Evolutionary conservation across 2,329 filamentous ascomycete species (phyloP), one percentile per base, ranked within the genome.

Genomic region (Pseudocercospora eumusae): DNA sequence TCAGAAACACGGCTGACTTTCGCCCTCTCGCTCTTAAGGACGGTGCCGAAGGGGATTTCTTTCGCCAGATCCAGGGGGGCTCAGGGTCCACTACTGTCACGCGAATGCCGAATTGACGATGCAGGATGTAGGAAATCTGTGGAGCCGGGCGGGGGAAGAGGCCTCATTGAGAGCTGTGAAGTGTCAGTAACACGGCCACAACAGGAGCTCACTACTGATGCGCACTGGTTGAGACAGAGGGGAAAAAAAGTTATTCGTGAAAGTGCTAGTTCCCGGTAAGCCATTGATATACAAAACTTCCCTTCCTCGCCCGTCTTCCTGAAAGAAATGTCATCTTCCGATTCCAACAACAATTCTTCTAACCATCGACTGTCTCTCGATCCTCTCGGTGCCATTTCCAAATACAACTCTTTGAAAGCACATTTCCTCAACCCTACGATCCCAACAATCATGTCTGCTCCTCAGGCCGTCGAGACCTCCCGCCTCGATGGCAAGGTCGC

Each of bases 401-500:
- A 68, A 40, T 66, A 67, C 61, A 66, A 68, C 62, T 60, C 62
- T 10, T 63, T 69, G 40, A 50, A 64, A 58, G 61, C 63, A 20
- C 59, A 64, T 59, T 64, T 64, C 40, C 65, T 68, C 58, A 62
- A 64, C 59, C 59, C 66, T 9, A 61, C 62, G 13, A 61, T 69
- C 49, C 64, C 65, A 62, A 71, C 66, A 68, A 77, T 78, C 56
- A 73, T 74, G 73, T 69, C 71, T 69, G 61, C 68, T 50, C 56
- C 69, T 33, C 59, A 66, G 63, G 74, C 75, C 58, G 72, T 78
- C 68, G 77, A 79, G 66, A 80, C 76, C 69, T 82, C 80, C 75
- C 80, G 79, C 75, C 75, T 83, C 61, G 79, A 82, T 73, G 81
- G 81, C 76, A 83, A 83, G 75, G 80, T 82, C 70, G 81, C 81